Percentiles rank a stretch among this genome's conserved stretches.
Evolutionary conservation across 73 alveolate genomes (phyloP).

Genomic region (Paramecium sonneborni): DNA sequence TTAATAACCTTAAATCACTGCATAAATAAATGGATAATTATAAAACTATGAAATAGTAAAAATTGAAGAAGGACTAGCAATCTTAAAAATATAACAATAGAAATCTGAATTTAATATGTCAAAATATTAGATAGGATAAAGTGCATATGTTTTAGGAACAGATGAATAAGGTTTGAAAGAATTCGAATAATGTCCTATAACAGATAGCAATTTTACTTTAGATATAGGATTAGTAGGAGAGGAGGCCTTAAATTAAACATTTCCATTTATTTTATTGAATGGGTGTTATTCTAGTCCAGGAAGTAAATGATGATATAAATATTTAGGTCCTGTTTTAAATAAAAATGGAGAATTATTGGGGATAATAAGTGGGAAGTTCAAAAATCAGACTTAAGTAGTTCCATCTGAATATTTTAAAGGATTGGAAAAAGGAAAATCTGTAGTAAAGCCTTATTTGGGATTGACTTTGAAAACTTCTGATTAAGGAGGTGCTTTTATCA

Average conservation of each 20-base stretch:
- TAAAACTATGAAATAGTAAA: background rate
- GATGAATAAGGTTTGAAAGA: constrained; percentile 28
- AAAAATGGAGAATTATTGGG: constrained; percentile 12
- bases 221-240: background rate
- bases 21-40: background rate
- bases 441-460: background rate
- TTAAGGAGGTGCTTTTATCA: constrained; percentile 57
- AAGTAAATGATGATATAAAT: background rate
- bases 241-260: background rate
- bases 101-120: background rate
- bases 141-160: constrained; percentile 25
- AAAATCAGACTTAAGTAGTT: background rate
- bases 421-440: background rate
- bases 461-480: background rate
- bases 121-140: background rate
- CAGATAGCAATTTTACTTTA: constrained; percentile 17
- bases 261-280: background rate
- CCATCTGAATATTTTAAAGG: constrained; percentile 36
- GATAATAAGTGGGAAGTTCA: background rate
- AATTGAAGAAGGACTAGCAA: constrained; percentile 32
- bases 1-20: background rate
- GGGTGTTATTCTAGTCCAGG: constrained; percentile 17
- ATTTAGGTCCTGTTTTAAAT: constrained; percentile 16
- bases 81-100: background rate
- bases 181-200: background rate